A percentile compares a stretch with the other conserved stretches of the same genome.
Conservation (phyloP, 2,329 filamentous ascomycete genomes). For the Fusarium praegraminearum region DNA sequence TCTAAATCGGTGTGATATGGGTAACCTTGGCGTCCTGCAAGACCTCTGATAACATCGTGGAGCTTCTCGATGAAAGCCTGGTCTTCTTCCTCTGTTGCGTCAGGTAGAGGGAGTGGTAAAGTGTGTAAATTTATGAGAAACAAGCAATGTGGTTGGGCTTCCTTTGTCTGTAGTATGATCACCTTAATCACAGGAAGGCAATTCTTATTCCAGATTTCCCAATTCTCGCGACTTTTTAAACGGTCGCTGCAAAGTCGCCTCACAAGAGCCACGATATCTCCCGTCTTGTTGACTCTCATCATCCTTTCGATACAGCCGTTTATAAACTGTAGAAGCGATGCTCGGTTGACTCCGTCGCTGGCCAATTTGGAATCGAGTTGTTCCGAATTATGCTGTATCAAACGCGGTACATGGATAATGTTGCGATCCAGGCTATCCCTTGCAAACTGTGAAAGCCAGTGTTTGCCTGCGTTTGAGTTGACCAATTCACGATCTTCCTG, state of each 20-base stretch:
- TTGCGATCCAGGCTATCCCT: slow-evolving; percentile 2
- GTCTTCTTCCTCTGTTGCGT: slow-evolving; percentile 2
- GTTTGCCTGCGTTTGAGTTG: slow-evolving; percentile 47
- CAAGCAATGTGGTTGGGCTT: slow-evolving; percentile 10
- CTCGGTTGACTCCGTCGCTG: not conserved
- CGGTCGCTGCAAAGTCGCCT: not conserved
- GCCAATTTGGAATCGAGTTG: slow-evolving; percentile 13
- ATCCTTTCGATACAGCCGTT: slow-evolving; percentile 1
- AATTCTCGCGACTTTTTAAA: slow-evolving; percentile 13
- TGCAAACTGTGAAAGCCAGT: slow-evolving; percentile 49
- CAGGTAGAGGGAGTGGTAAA: slow-evolving; percentile 29
- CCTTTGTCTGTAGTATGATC: slow-evolving; percentile 34
- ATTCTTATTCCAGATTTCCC: slow-evolving; percentile 38
- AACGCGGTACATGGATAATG: slow-evolving; percentile 6
- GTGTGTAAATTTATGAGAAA: slow-evolving; percentile 28
- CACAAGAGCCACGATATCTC: slow-evolving; percentile 7
- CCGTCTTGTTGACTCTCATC: not conserved
- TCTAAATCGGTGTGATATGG: slow-evolving; percentile 46
- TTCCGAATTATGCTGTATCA: slow-evolving; percentile 7
- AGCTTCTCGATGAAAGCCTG: slow-evolving; percentile 23
- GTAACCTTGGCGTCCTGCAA: slow-evolving; percentile 16
- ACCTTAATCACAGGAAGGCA: slow-evolving; percentile 38
- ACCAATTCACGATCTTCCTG: slow-evolving; percentile 41
- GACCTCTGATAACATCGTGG: slow-evolving; percentile 21
- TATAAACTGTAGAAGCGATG: slow-evolving; percentile 22